Evolutionary conservation across 768 basidiomycete species (phyloP).

Genomic region (Tricholomella constricta): DNA sequence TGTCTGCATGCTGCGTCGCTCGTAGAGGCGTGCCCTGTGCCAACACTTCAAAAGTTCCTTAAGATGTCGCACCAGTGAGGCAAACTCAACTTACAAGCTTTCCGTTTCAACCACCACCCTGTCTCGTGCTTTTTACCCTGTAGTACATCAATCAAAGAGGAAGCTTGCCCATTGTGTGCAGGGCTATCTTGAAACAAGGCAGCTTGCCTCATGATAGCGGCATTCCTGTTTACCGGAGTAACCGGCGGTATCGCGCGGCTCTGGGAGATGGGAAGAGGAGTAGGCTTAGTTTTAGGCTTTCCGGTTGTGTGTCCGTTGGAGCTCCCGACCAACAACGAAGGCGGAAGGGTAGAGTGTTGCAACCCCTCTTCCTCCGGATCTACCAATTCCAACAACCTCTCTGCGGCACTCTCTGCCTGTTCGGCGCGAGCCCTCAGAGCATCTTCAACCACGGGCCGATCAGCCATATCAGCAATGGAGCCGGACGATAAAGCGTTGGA

Average conservation of each 20-base stretch:
- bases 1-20: constrained; percentile 38
- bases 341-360: constrained; percentile 54
- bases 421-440: constrained; percentile 84
- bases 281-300: constrained; percentile 42
- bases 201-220: constrained; percentile 68
- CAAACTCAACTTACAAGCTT: constrained; percentile 53
- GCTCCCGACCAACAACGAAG: constrained; percentile 51
- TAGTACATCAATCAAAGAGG: constrained; percentile 70
- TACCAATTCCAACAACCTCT: constrained; percentile 82
- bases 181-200: constrained; percentile 86
- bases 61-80: constrained; percentile 2
- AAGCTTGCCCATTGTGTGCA: constrained; percentile 48
- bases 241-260: constrained; percentile 42
- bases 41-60: constrained; percentile 39
- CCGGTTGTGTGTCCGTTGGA: constrained; percentile 34
- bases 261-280: constrained; percentile 36
- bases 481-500: constrained; percentile 67
- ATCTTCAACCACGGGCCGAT: constrained; percentile 72
- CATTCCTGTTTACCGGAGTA: constrained; percentile 66
- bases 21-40: constrained; percentile 50
- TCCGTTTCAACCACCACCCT: constrained; percentile 85
- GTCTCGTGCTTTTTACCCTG: constrained; percentile 69
- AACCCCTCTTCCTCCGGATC: constrained; percentile 70
- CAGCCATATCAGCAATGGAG: constrained; percentile 40
- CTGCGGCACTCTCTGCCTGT: constrained; percentile 92